Evolutionary conservation across 345 rosid genomes (phyloP).

Genomic region (Gossypium rotundifolium): DNA sequence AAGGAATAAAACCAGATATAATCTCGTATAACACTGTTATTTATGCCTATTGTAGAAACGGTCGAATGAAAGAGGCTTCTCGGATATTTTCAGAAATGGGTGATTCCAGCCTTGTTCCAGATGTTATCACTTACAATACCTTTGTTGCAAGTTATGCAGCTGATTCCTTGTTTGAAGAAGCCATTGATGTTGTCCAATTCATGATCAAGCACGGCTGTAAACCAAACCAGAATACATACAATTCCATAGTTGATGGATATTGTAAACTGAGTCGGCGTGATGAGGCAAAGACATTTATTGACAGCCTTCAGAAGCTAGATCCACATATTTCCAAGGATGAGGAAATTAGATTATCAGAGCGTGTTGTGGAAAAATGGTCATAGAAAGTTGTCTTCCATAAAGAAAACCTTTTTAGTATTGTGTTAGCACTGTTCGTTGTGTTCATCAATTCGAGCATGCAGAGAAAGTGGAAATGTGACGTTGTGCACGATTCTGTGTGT

Average conservation of each 20-base stretch:
- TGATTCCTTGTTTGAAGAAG: slow-evolving; percentile 82
- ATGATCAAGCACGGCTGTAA: slow-evolving; percentile 73
- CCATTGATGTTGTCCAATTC: slow-evolving; percentile 58
- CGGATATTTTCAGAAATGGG: slow-evolving; percentile 67
- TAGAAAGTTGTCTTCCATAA: slow-evolving; percentile 14
- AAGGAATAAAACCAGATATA: slow-evolving; percentile 79
- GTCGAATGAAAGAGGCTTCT: slow-evolving; percentile 85
- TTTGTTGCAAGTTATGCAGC: slow-evolving; percentile 83
- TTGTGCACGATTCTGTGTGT: background rate
- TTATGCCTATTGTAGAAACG: slow-evolving; percentile 77
- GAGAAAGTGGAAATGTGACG: background rate
- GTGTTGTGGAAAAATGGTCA: slow-evolving; percentile 55
- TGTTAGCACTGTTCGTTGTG: background rate
- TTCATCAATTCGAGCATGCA: slow-evolving; percentile 1
- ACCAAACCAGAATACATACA: slow-evolving; percentile 74
- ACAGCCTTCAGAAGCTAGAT: slow-evolving; percentile 59
- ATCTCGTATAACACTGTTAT: slow-evolving; percentile 91
- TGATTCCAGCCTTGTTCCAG: slow-evolving; percentile 60
- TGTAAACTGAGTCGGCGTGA: slow-evolving; percentile 57
- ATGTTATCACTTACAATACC: slow-evolving; percentile 82
- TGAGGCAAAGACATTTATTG: slow-evolving; percentile 59
- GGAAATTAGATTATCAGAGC: slow-evolving; percentile 50
- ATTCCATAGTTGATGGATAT: slow-evolving; percentile 79
- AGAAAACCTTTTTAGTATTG: background rate
- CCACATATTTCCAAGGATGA: slow-evolving; percentile 47